These are phyloP conservation scores for Heliosperma pusillum DNA, from an alignment of 148 eudicot genomes.

Conservation along the genomic window DNA sequence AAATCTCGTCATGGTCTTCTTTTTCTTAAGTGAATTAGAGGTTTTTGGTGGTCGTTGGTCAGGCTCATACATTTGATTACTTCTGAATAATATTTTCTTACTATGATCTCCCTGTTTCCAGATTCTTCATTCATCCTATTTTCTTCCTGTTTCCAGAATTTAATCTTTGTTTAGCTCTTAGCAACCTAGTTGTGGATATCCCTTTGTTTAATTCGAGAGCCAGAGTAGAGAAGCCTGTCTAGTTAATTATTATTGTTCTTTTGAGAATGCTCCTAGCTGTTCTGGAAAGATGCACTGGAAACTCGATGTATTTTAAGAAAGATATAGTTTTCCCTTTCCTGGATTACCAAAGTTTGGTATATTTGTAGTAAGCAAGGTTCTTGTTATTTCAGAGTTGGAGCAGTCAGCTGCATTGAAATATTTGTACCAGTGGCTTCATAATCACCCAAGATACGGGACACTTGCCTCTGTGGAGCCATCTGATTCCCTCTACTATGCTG, in stretches of 20 bases:
- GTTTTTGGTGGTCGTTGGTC: conserved; percentile 5
- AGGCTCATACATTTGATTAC: neutral
- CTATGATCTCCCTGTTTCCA: neutral
- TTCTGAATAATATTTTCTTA: neutral
- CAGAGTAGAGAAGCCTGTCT: neutral
- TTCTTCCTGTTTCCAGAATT: too few relatives aligned
- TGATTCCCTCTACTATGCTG: conserved; percentile 70
- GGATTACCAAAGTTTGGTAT: neutral
- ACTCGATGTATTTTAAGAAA: neutral
- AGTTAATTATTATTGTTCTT: neutral
- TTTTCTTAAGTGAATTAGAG: conserved; percentile 3
- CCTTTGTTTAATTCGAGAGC: neutral
- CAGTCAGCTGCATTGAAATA: conserved; percentile 87
- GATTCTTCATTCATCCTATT: too few relatives aligned
- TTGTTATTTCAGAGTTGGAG: conserved; percentile 67
- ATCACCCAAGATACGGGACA: conserved; percentile 78
- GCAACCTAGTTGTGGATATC: neutral
- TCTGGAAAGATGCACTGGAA: neutral
- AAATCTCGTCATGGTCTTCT: conserved; percentile 19
- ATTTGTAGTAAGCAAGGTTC: neutral
- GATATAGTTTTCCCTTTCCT: neutral
- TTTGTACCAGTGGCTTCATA: conserved; percentile 76
- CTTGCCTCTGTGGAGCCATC: conserved; percentile 60
- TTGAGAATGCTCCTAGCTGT: neutral
- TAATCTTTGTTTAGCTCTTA: neutral